These are phyloP conservation scores for Peterozyma xylosa DNA, from an alignment of 805 yeast species.

Conservation along the genomic window DNA sequence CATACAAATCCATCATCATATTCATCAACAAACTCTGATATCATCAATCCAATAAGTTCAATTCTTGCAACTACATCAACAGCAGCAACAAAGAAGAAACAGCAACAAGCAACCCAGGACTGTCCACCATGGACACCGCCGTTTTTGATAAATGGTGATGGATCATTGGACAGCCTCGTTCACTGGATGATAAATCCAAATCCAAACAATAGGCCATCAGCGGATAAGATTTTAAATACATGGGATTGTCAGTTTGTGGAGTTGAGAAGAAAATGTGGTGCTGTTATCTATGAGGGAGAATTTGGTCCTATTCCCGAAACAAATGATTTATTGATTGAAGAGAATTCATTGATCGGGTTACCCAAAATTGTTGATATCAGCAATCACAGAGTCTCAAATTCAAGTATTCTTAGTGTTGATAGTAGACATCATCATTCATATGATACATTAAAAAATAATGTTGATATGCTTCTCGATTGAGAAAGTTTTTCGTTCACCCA, in stretches of 20 bases:
- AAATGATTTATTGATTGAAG: constrained; percentile 12
- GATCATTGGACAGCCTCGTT: constrained; percentile 71
- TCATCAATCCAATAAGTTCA: neutral
- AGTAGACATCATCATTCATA: too few species aligned
- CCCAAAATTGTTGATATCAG: too few species aligned
- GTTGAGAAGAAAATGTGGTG: constrained; percentile 78
- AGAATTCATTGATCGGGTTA: neutral
- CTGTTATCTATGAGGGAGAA: constrained; percentile 92
- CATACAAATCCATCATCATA: constrained; percentile 9
- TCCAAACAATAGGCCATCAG: constrained; percentile 76
- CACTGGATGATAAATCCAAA: constrained; percentile 85
- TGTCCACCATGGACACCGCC: constrained; percentile 86
- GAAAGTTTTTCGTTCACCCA: too few species aligned
- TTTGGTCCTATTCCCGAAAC: constrained; percentile 71
- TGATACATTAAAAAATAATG: too few species aligned
- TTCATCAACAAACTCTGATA: constrained; percentile 4
- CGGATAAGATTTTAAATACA: constrained; percentile 57
- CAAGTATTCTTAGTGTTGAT: too few species aligned
- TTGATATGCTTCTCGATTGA: too few species aligned
- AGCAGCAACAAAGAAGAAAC: constrained; percentile 9
- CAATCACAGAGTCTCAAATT: too few species aligned
- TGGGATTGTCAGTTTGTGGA: constrained; percentile 77
- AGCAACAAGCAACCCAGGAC: constrained; percentile 15
- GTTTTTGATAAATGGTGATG: constrained; percentile 67
- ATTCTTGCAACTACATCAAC: constrained; percentile 3